These are phyloP conservation scores for Tephrocybe sp. DNA, from an alignment of 768 basidiomycete genomes.

Conservation along the genomic window DNA sequence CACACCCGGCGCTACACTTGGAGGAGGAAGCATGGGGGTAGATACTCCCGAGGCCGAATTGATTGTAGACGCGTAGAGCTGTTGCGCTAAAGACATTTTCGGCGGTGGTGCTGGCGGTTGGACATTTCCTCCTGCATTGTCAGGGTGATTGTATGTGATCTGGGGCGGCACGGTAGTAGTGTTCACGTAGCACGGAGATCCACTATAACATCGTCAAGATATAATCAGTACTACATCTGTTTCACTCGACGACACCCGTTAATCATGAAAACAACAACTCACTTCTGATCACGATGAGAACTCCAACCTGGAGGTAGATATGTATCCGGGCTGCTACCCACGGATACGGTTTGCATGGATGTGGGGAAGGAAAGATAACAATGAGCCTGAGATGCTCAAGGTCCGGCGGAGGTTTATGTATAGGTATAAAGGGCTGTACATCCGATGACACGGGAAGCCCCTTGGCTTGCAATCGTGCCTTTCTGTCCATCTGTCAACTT, in stretches of 20 bases:
- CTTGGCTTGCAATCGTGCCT: too few species aligned
- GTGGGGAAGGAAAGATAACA: neutral
- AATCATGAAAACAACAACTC: neutral
- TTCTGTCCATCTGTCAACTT: too few species aligned
- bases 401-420: neutral
- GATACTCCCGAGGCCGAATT: constrained; percentile 9
- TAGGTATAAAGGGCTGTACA: too few species aligned
- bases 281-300: constrained; percentile 12
- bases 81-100: constrained; percentile 35
- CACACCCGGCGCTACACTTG: constrained; percentile 2
- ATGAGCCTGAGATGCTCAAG: too few species aligned
- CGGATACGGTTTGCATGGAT: neutral
- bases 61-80: constrained; percentile 40
- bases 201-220: neutral
- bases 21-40: constrained; percentile 12
- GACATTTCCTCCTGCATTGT: constrained; percentile 8
- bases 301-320: constrained; percentile 16
- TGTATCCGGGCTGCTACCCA: constrained; percentile 1
- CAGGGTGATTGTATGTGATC: constrained; percentile 32
- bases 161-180: constrained; percentile 27
- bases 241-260: neutral
- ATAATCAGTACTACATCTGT: neutral
- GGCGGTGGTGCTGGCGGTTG: constrained; percentile 5
- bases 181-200: constrained; percentile 33
- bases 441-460: too few species aligned